Base-by-base conservation (phyloP, 164 flowering plant species). In the Saururus chinensis region DNA sequence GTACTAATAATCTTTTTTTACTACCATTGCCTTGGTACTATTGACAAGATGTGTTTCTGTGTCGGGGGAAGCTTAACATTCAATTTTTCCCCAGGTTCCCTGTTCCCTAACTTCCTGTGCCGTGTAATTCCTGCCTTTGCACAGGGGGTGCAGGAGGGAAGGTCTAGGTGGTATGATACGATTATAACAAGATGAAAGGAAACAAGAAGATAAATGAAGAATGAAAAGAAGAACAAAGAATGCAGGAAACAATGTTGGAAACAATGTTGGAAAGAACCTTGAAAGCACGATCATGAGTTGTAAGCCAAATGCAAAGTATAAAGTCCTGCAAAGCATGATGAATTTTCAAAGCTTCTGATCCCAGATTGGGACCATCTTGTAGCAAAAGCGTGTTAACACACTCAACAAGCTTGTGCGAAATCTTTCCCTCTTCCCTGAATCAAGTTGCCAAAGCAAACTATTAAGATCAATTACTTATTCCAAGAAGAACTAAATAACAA, bases 321-420 rank as follows among this genome's bases (percentile, higher is more conserved):
- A 89, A 85, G 13, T 80, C 79, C 55, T 79, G 81, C 62, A 82
- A 68, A 41, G 88, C 77, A 57, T 79, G 68, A 77, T 95, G 96
- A 74, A 95, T 85, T 70, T 87, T 81, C 75, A 85, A 62, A 30
- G 80, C 73, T 61, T 66, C 68, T 60, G 60, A 63, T 6, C 89
- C 95, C 70, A 95, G 69, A 74, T 95, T 95, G 23, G 97, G 95
- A 57, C 99, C 99, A 79, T 95, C 96, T 76, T 76, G 81, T 19
- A 78, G 61, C 79, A 95, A 74, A 78, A 72, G 91, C 41, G 71
- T 76, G 64, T 95, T 91, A n/a, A 95, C 63, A 75, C 97, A 89
- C 71, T 91, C 93, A 41, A 95, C 71, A 61, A 95, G 84, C 67
- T 91, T 91, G 66, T 89, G 89, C 41, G 89, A 73, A 66, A 80